These are phyloP conservation scores for Fusarium odoratissimum DNA, from an alignment of 2,329 filamentous ascomycete genomes.

Conservation along the genomic window DNA sequence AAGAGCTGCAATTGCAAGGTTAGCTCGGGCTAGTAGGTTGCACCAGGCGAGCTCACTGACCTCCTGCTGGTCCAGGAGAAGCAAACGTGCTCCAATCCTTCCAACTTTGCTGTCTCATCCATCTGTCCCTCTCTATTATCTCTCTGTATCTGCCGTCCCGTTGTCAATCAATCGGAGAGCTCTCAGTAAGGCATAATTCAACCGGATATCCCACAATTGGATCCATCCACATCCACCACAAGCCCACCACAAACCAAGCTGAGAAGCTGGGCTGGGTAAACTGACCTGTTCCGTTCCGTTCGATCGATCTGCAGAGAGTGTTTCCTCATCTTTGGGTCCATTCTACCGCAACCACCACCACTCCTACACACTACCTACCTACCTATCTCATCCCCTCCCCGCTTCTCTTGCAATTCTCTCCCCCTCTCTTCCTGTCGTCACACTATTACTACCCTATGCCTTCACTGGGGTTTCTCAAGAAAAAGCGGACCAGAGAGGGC, in stretches of 20 bases:
- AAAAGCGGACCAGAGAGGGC: constrained; percentile 97
- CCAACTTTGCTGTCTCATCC: constrained; percentile 21
- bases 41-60: constrained; percentile 42
- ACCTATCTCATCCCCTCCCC: constrained; percentile 30
- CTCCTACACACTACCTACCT: neutral
- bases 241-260: constrained; percentile 32
- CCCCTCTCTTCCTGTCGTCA: constrained; percentile 34
- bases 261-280: constrained; percentile 18
- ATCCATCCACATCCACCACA: constrained; percentile 13
- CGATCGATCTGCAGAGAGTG: constrained; percentile 43
- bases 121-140: neutral
- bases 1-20: constrained; percentile 37
- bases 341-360: constrained; percentile 27
- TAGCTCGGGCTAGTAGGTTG: constrained; percentile 28
- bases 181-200: constrained; percentile 1
- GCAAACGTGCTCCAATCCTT: constrained; percentile 37
- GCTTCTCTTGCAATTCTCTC: constrained; percentile 20
- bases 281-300: constrained; percentile 19
- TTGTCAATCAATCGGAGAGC: constrained; percentile 1
- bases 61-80: constrained; percentile 31
- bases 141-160: neutral
- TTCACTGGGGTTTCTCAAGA: constrained; percentile 95
- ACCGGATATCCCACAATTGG: constrained; percentile 9
- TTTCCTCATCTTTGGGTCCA: constrained; percentile 37
- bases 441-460: constrained; percentile 72